phyloP scores from a whole-genome alignment of 2,329 filamentous ascomycete species.

The Epicoccum sorghinum region DNA sequence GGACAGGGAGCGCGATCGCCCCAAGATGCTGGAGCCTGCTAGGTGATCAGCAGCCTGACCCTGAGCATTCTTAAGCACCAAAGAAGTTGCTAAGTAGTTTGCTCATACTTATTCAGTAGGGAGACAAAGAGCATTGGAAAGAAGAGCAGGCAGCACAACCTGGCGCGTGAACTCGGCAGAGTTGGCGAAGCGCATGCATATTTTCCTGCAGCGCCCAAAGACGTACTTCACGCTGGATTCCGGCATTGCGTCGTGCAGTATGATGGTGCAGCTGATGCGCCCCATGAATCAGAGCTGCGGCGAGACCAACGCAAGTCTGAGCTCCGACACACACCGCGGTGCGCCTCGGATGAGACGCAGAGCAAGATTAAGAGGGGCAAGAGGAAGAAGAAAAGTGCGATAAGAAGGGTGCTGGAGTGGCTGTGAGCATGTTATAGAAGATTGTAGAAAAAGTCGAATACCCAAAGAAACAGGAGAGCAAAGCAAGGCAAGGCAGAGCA shows the following conservation, averaged over 20 bases:
- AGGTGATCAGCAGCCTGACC: constrained; percentile 32
- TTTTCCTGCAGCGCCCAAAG: background rate
- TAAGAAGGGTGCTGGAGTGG: constrained; percentile 21
- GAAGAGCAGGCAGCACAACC: background rate
- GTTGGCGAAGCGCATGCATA: background rate
- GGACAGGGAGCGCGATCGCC: constrained; percentile 29
- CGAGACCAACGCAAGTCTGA: background rate
- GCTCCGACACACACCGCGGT: background rate
- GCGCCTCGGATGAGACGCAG: constrained; percentile 6
- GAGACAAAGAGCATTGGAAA: background rate
- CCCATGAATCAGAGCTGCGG: background rate
- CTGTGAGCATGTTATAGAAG: constrained; percentile 1
- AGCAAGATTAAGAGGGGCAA: background rate
- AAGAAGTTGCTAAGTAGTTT: background rate
- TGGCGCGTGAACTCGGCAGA: background rate
- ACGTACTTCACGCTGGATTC: background rate
- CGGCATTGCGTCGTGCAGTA: background rate
- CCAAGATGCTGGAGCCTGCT: constrained; percentile 37
- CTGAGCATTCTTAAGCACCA: background rate
- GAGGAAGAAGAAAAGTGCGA: constrained; percentile 11
- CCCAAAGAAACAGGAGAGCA: no score
- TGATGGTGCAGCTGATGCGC: constrained; percentile 2
- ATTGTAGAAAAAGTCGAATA: no score
- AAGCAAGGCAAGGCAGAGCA: no score
- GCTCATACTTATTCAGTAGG: constrained; percentile 3